phyloP scores from a whole-genome alignment of 1,139 yeast species.

The Taiozyma onychis region DNA sequence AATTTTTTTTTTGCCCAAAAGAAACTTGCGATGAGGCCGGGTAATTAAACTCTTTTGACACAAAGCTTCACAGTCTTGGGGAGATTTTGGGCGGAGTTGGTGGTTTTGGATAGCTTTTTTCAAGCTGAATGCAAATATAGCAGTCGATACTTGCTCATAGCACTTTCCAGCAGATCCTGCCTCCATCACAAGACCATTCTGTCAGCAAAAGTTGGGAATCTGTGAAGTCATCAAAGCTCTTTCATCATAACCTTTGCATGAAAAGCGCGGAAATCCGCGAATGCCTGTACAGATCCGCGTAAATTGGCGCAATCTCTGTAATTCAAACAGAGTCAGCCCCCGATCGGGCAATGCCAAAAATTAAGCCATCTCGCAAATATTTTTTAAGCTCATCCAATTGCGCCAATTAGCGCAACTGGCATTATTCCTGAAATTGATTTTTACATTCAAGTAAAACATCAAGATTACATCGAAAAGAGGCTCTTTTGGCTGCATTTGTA shows the following conservation, averaged over 20 bases:
- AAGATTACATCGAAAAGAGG: not conserved
- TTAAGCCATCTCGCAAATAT: not conserved
- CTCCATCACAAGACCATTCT: not conserved
- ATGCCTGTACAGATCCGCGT: not conserved
- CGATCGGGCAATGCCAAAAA: not conserved
- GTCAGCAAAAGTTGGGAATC: not conserved
- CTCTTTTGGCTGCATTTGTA: not conserved
- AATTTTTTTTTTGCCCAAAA: slow-evolving; percentile 7
- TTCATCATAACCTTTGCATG: slow-evolving; percentile 8
- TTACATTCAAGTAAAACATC: not conserved
- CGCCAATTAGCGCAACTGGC: not conserved
- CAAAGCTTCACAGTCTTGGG: not conserved
- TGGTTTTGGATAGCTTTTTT: not conserved
- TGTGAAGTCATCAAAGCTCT: not conserved
- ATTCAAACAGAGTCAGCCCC: not conserved
- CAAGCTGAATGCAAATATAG: not conserved
- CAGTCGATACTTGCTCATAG: not conserved
- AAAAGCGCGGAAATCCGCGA: slow-evolving; percentile 2
- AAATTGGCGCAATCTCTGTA: not conserved
- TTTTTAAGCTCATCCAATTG: not conserved
- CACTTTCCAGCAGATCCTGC: not conserved
- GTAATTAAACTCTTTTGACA: not conserved
- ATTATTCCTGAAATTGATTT: not conserved
- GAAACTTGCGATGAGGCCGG: slow-evolving; percentile 1
- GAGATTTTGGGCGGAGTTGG: not conserved